Evolutionary conservation across 1,284 basidiomycete genomes (phyloP), one percentile per base, ranked within the genome.

Genomic region (Cryptococcus sp.): DNA sequence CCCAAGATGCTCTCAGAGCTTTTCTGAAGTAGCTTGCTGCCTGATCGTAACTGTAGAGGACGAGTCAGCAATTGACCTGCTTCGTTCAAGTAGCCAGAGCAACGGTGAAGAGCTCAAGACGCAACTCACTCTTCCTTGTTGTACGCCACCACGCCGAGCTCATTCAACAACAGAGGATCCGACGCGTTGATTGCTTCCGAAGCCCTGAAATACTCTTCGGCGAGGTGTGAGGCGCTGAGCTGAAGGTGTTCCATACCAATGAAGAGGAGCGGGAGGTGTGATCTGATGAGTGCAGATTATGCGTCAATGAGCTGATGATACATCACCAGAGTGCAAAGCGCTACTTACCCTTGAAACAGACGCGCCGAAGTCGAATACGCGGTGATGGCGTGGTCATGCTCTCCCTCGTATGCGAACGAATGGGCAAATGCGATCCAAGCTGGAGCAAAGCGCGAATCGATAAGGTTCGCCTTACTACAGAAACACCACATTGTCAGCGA

Each of bases 401-500:
- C 96, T 17, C 95, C 94, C 76, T 99, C 95, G 61, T 92, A 82
- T 1, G 95, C 91, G 79, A 97, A 98, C 0, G 93, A 93, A 79
- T 99, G 96, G 1, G 89, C 96, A 76, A 98, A 99, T 1, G 93
- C 91, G 58, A 98, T 87, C 96, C 96, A 99, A 0, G 93, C 91
- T 3, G 96, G 93, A 0, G 87, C 91, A 76, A 97, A 98, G 5
- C 94, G 85, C 19, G 93, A 91, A 73, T 99, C 95, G 84, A 98
- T 91, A n/a, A 98, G 79, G 13, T 91, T 92, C 0, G 94, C 90
- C 83, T 99, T 99, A 73, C 91, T 93, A 63, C 44, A 11, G 22
- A 17, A 53, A 11, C 26, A 44, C 26, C 19, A n/a, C 52, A 10
- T 37, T n/a, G 48, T 64, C 60, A 64, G 63, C 59, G 15, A 1